phyloP scores from a whole-genome alignment of 2,329 filamentous ascomycete genomes.

The Monilinia polystroma region DNA sequence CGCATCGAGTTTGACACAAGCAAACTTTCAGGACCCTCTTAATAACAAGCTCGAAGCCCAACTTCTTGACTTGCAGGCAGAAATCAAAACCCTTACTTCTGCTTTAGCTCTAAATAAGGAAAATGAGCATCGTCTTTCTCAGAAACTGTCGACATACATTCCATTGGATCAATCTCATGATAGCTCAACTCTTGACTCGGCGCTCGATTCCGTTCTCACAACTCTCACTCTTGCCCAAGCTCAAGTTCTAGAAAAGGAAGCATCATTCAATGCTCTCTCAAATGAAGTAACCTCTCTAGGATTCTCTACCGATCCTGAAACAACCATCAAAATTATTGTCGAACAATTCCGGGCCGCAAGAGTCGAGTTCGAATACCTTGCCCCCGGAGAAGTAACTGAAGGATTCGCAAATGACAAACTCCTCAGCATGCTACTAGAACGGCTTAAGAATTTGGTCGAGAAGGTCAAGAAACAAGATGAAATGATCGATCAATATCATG shows the following conservation, averaged over 20 bases:
- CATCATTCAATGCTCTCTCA: slow-evolving; percentile 51
- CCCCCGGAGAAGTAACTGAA: slow-evolving; percentile 56
- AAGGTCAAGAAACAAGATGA: slow-evolving; percentile 50
- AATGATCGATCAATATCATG: slow-evolving; percentile 60
- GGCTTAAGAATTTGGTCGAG: slow-evolving; percentile 51
- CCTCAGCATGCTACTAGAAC: slow-evolving; percentile 53
- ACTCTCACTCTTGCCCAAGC: slow-evolving; percentile 39
- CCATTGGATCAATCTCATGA: slow-evolving; percentile 33
- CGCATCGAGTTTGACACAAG: slow-evolving; percentile 31
- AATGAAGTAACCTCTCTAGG: slow-evolving; percentile 50
- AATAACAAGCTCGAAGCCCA: slow-evolving; percentile 33
- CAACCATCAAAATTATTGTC: slow-evolving; percentile 47
- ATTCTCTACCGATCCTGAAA: slow-evolving; percentile 48
- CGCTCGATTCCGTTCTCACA: slow-evolving; percentile 39
- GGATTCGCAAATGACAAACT: slow-evolving; percentile 51
- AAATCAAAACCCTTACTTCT: slow-evolving; percentile 34
- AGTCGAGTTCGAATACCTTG: slow-evolving; percentile 61
- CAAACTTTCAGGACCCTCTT: slow-evolving; percentile 32
- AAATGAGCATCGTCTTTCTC: slow-evolving; percentile 32
- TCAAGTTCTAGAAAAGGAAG: slow-evolving; percentile 40
- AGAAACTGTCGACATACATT: slow-evolving; percentile 37
- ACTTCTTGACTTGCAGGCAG: slow-evolving; percentile 32
- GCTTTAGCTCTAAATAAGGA: slow-evolving; percentile 35
- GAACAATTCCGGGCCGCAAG: slow-evolving; percentile 55
- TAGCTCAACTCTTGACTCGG: slow-evolving; percentile 35